These are phyloP conservation scores for Diutina mesorugosa DNA, from an alignment of 1,139 yeast species.

Conservation along the genomic window DNA sequence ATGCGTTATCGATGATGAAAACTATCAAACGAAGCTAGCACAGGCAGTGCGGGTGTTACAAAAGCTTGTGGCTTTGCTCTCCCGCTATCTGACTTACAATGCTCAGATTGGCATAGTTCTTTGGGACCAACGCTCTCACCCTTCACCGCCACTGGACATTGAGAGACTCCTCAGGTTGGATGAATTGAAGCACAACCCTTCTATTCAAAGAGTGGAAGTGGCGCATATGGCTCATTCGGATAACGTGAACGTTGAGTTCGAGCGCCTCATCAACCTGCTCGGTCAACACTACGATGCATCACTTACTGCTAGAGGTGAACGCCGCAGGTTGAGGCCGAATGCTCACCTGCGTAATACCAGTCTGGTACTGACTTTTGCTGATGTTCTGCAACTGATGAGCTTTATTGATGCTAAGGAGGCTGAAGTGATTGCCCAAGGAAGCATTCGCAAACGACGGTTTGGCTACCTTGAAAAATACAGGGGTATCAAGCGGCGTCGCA, in stretches of 20 bases:
- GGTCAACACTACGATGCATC: not conserved
- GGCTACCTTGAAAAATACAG: not conserved
- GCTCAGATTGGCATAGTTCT: conserved; percentile 24
- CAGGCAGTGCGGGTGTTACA: conserved; percentile 23
- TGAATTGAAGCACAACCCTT: not conserved
- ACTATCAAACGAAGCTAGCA: conserved; percentile 14
- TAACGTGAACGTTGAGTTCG: not conserved
- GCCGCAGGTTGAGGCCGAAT: not conserved
- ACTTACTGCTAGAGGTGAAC: not conserved
- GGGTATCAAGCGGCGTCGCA: not conserved
- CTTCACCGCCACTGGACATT: not conserved
- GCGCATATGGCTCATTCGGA: not conserved
- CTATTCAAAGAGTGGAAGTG: not conserved
- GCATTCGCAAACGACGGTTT: not conserved
- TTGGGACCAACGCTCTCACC: conserved; percentile 16
- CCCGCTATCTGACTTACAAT: conserved; percentile 20
- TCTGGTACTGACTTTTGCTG: not conserved
- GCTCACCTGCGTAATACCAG: not conserved
- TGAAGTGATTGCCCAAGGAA: not conserved
- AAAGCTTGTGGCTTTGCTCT: conserved; percentile 25
- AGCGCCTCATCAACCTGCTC: not conserved
- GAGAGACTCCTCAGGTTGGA: not conserved
- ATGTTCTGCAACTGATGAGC: not conserved
- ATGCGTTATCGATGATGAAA: conserved; percentile 14
- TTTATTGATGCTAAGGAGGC: not conserved